Evolutionary conservation across 2,329 filamentous ascomycete genomes (phyloP), one percentile per base, ranked within the genome.

Genomic region (Xylariaceae sp.): DNA sequence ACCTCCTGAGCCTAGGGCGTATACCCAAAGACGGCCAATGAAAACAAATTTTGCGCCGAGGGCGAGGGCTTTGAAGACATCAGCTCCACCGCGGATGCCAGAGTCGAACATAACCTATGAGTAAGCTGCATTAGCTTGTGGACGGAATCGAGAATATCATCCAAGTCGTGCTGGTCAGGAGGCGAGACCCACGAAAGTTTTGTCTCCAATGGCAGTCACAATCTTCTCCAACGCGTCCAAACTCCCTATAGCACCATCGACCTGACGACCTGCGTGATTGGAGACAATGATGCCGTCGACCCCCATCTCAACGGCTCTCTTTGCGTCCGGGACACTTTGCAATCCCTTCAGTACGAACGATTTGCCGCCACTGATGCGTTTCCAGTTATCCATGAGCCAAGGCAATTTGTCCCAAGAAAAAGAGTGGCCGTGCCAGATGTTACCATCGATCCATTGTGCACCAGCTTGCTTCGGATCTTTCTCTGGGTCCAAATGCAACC

Each of bases 331-430:
- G 0, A 81, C 76, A 51, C 72, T 75, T 67, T 85, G 81, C n/a
- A 86, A 82, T 0, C 80, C 81, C 64, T 85, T 85, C 49, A 85
- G 65, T 4, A 71, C 73, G 56, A 86, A 83, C 2, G 81, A 80
- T 53, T 76, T 75, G 0, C 80, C 81, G 1, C 76, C 76, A 14
- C 71, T 76, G 44, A 85, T 72, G 51, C 73, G 66, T 62, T 76
- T 80, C 82, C 82, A 86, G 40, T 76, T 71, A 59, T 78, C 69
- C 51, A 81, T 80, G 41, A 83, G 63, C 80, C 81, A 85, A 3
- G 74, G 73, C 19, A 83, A 73, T 57, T 82, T 82, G 43, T 82
- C 79, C 82, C 81, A 86, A n/a, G 71, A 75, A 64, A 77, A 80
- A 6, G 80, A 78, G 2, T 76, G 71, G 0, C 82, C 81, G 62